Percentiles rank a stretch among this genome's conserved stretches.
Conservation (phyloP, 192 early-diverging fungal genomes). For the Entomortierella lignicola region DNA sequence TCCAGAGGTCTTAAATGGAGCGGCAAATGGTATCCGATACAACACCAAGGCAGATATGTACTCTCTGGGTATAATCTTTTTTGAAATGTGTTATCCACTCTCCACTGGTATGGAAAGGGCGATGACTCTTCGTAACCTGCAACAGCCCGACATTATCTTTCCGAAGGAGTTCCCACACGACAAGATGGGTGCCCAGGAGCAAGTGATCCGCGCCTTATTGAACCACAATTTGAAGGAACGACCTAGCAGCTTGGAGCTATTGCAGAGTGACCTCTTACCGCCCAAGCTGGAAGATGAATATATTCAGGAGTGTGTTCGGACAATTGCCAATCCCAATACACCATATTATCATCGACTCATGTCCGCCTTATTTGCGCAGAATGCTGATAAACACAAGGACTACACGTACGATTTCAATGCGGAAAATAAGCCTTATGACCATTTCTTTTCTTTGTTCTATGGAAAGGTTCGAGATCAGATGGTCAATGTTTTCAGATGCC, state of each 20-base stretch:
- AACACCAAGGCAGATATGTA: slow-evolving; percentile 88
- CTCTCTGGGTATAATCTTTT: slow-evolving; percentile 84
- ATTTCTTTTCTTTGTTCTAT: slow-evolving; percentile 74
- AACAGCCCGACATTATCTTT: slow-evolving; percentile 74
- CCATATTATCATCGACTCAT: slow-evolving; percentile 87
- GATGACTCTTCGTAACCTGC: slow-evolving; percentile 74
- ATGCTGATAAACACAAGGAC: slow-evolving; percentile 85
- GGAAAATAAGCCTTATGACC: slow-evolving; percentile 60
- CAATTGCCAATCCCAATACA: slow-evolving; percentile 89
- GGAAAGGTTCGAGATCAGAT: slow-evolving; percentile 77
- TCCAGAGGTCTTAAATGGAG: slow-evolving; percentile 56
- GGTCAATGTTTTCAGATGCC: slow-evolving; percentile 81
- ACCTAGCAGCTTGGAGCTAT: slow-evolving; percentile 83
- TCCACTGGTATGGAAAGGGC: slow-evolving; percentile 85
- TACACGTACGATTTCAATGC: slow-evolving; percentile 89
- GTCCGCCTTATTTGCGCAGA: slow-evolving; percentile 81
- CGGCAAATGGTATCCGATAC: slow-evolving; percentile 64
- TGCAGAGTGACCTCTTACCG: slow-evolving; percentile 85
- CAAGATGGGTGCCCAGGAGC: slow-evolving; percentile 72
- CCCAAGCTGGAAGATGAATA: slow-evolving; percentile 90
- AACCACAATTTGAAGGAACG: slow-evolving; percentile 82
- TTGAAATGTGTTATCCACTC: slow-evolving; percentile 81
- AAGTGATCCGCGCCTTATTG: slow-evolving; percentile 79
- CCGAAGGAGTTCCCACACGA: slow-evolving; percentile 75
- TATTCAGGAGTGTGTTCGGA: slow-evolving; percentile 89